Percentiles rank a stretch among this genome's conserved stretches.
These are phyloP conservation scores for Microdochium paspali DNA, from an alignment of 2,329 filamentous ascomycete genomes.

Conservation along the genomic window DNA sequence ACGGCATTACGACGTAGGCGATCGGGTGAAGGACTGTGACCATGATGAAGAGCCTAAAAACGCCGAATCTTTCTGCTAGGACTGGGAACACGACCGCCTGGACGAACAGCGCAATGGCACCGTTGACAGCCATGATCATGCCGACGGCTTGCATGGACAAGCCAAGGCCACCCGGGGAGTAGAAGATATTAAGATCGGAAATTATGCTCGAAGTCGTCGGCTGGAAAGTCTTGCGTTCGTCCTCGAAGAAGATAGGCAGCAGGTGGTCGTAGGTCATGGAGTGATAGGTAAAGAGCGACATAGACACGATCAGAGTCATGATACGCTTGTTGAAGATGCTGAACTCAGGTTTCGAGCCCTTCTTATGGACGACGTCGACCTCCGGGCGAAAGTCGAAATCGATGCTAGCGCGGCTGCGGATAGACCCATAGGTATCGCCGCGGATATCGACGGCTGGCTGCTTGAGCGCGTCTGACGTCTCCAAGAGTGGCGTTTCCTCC, in stretches of 20 bases:
- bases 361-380: slow-evolving; percentile 18
- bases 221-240: slow-evolving; percentile 43
- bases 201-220: slow-evolving; percentile 18
- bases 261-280: slow-evolving; percentile 93
- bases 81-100: slow-evolving; percentile 53
- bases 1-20: slow-evolving; percentile 50
- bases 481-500: slow-evolving; percentile 65
- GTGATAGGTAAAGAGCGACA: slow-evolving; percentile 89
- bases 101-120: slow-evolving; percentile 47
- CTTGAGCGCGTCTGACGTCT: slow-evolving; percentile 65
- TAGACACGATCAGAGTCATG: slow-evolving; percentile 66
- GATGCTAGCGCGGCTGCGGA: slow-evolving; percentile 34
- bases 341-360: slow-evolving; percentile 12
- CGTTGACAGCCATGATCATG: slow-evolving; percentile 49
- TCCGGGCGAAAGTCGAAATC: slow-evolving; percentile 28
- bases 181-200: slow-evolving; percentile 32
- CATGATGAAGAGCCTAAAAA: slow-evolving; percentile 48
- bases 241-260: slow-evolving; percentile 86
- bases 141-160: slow-evolving; percentile 54
- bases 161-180: slow-evolving; percentile 53
- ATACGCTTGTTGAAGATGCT: slow-evolving; percentile 52
- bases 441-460: slow-evolving; percentile 64
- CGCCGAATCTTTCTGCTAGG: slow-evolving; percentile 46
- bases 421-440: slow-evolving; percentile 72
- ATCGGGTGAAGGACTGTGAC: slow-evolving; percentile 52